Base-by-base conservation (phyloP, 768 basidiomycete genomes). In the Suillus spraguei region DNA sequence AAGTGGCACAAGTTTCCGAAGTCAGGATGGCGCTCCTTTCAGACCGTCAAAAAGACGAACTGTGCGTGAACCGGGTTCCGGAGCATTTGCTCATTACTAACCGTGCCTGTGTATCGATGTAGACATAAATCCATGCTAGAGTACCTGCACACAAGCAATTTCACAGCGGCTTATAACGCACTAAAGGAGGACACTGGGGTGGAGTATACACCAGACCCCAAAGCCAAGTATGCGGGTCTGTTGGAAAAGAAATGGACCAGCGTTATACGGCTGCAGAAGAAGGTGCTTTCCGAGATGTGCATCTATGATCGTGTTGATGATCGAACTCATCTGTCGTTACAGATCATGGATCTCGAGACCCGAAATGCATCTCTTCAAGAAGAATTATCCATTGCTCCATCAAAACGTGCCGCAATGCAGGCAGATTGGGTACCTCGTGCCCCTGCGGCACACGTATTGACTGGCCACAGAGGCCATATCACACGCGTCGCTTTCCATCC, bases 201-300 rank as follows among this genome's bases (percentile, higher is more conserved):
- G 33, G 86, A 88, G 64, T 92, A 90, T 73, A 81, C 83, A 4
- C 92, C 91, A 17, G 95, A 97, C 80, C 87, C 93, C 28, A 94
- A 92, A 73, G 87, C 93, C 59, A 91, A 92, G 74, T 90, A 88
- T 70, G 87, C 88, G 2, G 95, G 95, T 1, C 78, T 98, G 62
- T 78, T 98, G 64, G 96, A 94, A 81, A 97, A 97, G 88, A 98
- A 98, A 77, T 98, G 96, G 96, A 97, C 94, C 56, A 93, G 91
- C 71, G 94, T 97, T 39, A 96, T 98, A 63, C 85, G 96, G 67
- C 77, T 98, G 74, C 96, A 98, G 81, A 94, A 96, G 83, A 97
- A 96, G 88, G 94, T 90, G 50, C 66, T 71, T 68, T 42, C 52
- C 11, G 52, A 53, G 52, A 53, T n/a, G 52, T 53, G 6, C 20